phyloP scores from a whole-genome alignment of 257 asterid species.

The Plantago elongata region DNA sequence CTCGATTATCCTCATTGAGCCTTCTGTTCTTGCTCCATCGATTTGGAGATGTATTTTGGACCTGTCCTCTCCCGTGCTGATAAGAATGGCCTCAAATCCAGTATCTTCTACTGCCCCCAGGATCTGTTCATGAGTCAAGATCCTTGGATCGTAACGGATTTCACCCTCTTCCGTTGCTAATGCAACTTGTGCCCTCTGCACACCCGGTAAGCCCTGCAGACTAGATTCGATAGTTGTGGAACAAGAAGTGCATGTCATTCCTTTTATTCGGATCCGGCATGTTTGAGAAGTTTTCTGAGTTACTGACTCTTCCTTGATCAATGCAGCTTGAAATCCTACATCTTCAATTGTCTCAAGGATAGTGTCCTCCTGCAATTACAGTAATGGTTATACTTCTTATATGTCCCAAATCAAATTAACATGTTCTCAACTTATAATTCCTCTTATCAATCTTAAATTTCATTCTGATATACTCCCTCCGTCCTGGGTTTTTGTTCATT shows the following conservation, averaged over 20 bases:
- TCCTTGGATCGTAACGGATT: conserved; percentile 42
- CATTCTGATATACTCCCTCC: too few relatives aligned
- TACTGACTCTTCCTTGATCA: conserved; percentile 30
- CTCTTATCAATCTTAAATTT: background rate
- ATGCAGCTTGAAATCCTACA: conserved; percentile 48
- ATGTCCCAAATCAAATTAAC: background rate
- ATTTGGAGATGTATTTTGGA: conserved; percentile 38
- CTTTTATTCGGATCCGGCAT: conserved; percentile 40
- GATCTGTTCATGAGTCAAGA: conserved; percentile 28
- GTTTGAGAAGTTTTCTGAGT: conserved; percentile 27
- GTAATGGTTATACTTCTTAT: background rate
- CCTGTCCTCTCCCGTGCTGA: conserved; percentile 32
- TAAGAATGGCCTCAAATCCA: conserved; percentile 47
- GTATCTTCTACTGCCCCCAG: conserved; percentile 33
- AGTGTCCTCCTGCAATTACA: conserved; percentile 37
- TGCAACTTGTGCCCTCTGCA: conserved; percentile 41
- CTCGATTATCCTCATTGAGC: conserved; percentile 23
- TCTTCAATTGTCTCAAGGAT: conserved; percentile 51
- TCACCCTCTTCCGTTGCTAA: conserved; percentile 37
- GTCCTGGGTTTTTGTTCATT: too few relatives aligned
- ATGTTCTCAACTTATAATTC: background rate
- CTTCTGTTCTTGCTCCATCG: conserved; percentile 31
- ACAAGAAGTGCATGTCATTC: conserved; percentile 53
- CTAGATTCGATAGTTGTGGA: conserved; percentile 49
- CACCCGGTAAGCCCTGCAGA: conserved; percentile 40